Base-by-base conservation (phyloP, 164 flowering plant genomes). In the Hamamelis virginiana region DNA sequence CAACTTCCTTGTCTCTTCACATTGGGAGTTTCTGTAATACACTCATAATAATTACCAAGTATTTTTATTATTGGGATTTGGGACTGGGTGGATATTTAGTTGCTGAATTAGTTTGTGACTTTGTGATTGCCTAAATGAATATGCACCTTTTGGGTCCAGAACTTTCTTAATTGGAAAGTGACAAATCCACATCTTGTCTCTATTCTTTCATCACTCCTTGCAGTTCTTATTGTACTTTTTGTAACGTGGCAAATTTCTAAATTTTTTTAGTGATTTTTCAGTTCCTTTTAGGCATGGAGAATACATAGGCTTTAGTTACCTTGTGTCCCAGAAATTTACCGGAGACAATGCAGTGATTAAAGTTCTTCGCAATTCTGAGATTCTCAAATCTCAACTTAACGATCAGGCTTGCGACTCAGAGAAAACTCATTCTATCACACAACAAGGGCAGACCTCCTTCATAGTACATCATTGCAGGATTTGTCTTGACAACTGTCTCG, bases 241-340 rank as follows among this genome's bases (percentile, higher is more conserved):
- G 26, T 50, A 19, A 53, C n/a, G 27, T 55, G 66, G 51, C 4
- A 21, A 44, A 56, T 21, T 14, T 9, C 52, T 33, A 27, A 55
- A 0, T 13, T 6, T 8, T 18, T 57, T 41, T 33, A 2, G 1
- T 19, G 0, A 38, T 60, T 66, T 72, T 77, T 67, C 86, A 95
- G 99, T 95, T 72, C 92, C 97, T 59, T 95, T 92, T 64, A 83
- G 99, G 80, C 97, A 92, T 78, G 97, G 97, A 28, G 98, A 95
- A 82, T 96, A 98, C 23, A 95, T 95, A 61, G 97, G 96, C 43
- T 92, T 92, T 80, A 92, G 97, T 72, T 95, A 95, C 76, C 97
- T 95, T 66, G 85, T 95, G 59, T 91, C 99, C 28, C 96, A 92
- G 70, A 95, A 95, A 71, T 92, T 92, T 76, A 84, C 98, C 46